Evolutionary conservation across 2,329 filamentous ascomycete species (phyloP).

Genomic region (Cordyceps farinosa): DNA sequence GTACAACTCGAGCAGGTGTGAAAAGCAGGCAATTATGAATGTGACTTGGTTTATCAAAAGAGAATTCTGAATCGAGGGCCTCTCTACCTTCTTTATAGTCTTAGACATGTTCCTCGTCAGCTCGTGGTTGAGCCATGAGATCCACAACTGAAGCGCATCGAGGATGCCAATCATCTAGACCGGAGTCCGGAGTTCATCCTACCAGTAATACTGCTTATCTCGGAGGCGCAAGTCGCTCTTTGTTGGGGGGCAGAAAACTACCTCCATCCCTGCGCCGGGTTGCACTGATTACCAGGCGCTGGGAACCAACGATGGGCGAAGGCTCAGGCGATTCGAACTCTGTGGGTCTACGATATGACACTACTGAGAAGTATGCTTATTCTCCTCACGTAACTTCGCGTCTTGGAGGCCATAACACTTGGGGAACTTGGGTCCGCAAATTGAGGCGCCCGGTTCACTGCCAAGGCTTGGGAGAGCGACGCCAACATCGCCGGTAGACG

Average conservation of each 20-base stretch:
- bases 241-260: neutral
- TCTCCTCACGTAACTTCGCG: constrained; percentile 18
- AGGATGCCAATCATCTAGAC: constrained; percentile 10
- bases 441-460: neutral
- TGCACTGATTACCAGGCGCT: constrained; percentile 6
- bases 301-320: constrained; percentile 10
- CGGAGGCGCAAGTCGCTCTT: neutral
- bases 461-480: neutral
- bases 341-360: constrained; percentile 16
- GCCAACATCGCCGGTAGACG: constrained; percentile 2
- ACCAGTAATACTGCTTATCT: constrained; percentile 19
- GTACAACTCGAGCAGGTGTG: neutral
- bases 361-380: constrained; percentile 18
- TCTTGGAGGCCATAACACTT: constrained; percentile 6
- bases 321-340: constrained; percentile 6
- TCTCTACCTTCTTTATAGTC: constrained; percentile 12
- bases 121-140: neutral
- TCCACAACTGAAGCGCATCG: constrained; percentile 8
- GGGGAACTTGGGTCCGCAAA: constrained; percentile 1
- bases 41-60: neutral
- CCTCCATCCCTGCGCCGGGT: constrained; percentile 5
- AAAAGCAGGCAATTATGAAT: neutral
- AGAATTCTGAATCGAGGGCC: neutral
- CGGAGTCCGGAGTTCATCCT: constrained; percentile 9
- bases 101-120: neutral